Evolutionary conservation across 2,329 filamentous ascomycete genomes (phyloP).

Genomic region (Nigrograna mackinnonii): DNA sequence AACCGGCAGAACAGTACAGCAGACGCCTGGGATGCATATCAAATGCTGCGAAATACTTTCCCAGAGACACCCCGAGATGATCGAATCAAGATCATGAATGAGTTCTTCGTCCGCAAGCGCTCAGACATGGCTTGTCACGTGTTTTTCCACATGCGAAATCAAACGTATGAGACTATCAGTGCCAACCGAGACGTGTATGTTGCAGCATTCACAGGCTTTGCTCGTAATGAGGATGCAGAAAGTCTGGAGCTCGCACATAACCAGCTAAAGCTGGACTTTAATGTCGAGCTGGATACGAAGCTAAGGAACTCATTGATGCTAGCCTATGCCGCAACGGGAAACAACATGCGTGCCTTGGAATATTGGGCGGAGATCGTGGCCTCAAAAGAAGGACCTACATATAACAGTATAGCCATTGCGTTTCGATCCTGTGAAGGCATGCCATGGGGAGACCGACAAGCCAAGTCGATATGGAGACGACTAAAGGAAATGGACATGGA

Average conservation of each 20-base stretch:
- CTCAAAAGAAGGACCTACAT: conserved; percentile 83
- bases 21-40: conserved; percentile 64
- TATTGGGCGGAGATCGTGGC: conserved; percentile 86
- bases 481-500: conserved; percentile 77
- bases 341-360: conserved; percentile 68
- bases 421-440: conserved; percentile 76
- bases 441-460: conserved; percentile 48
- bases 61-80: conserved; percentile 65
- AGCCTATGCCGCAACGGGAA: conserved; percentile 73
- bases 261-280: conserved; percentile 90
- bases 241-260: conserved; percentile 81
- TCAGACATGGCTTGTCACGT: conserved; percentile 84
- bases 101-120: conserved; percentile 77
- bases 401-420: conserved; percentile 77
- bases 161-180: conserved; percentile 63
- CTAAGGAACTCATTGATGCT: conserved; percentile 87
- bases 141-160: conserved; percentile 92
- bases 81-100: conserved; percentile 75
- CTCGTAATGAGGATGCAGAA: conserved; percentile 61
- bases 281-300: conserved; percentile 73
- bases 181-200: conserved; percentile 78
- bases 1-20: conserved; percentile 68
- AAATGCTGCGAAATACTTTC: conserved; percentile 61
- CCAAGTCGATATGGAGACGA: conserved; percentile 68
- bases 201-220: conserved; percentile 75